Base-by-base conservation (phyloP, 1,284 basidiomycete genomes). In the Microbotryum intermedium region DNA sequence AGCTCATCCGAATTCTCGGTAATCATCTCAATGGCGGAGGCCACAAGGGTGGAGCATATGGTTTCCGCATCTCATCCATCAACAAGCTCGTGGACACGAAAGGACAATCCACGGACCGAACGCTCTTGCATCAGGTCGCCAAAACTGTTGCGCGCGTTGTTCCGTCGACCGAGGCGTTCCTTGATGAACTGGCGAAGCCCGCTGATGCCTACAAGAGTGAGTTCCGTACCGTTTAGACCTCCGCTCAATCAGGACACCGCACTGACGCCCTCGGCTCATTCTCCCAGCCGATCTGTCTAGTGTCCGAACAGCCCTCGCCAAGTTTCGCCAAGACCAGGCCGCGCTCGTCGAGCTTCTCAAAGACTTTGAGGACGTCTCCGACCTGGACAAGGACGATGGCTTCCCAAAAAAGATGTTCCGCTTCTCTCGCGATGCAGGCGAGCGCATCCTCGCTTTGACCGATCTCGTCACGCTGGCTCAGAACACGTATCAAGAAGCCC, bases 31-130 rank as follows among this genome's bases (percentile, higher is more conserved):
- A 98, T 73, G 91, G 92, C 26, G 89, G 90, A 47, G 92, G 93
- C 64, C 83, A 92, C 71, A 97, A 97, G 74, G 94, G 94, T 63
- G 94, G 93, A 29, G 95, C 95, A 0, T 95, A 91, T 71, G 94
- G 94, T 58, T 98, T 98, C 83, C 86, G 89, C 72, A 86, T 97
- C 62, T 91, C 89, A 76, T 95, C 91, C 75, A 95, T 98, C 77
- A 98, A 98, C 79, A 93, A 92, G 89, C 81, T 98, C 54, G 94
- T 97, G 47, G 95, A 98, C 72, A 98, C 94, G 4, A 98, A 98
- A 76, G 67, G 71, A 16, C 74, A 53, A n/a, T 81, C 90, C 58
- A 86, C 93, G 73, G 88, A 91, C 63, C 90, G 88, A 21, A 98
- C 94, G 0, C 80, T 98, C 46, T 79, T 98, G 9, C 94, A 98